Conservation (phyloP, 805 yeast genomes). For the Pichia insulana region DNA sequence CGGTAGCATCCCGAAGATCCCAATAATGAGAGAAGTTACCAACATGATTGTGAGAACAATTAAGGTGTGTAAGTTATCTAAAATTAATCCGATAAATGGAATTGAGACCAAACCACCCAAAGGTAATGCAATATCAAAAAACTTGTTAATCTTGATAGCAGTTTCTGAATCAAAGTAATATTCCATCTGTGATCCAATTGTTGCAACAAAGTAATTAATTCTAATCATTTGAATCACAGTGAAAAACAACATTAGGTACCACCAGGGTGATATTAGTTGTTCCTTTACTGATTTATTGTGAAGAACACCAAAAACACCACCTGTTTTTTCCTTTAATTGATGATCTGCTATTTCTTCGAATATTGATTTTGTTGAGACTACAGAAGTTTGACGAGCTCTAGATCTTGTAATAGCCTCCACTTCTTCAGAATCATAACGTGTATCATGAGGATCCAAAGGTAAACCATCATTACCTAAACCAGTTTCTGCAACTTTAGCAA, state of each 20-base stretch:
- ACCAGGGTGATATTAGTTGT: constrained; percentile 60
- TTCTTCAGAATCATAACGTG: constrained; percentile 20
- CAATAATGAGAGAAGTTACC: constrained; percentile 50
- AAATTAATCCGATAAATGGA: constrained; percentile 73
- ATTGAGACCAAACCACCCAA: constrained; percentile 81
- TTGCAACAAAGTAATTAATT: constrained; percentile 88
- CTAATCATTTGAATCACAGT: constrained; percentile 86
- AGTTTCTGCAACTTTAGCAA: constrained; percentile 62
- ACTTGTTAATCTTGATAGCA: constrained; percentile 55
- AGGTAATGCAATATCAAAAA: constrained; percentile 82
- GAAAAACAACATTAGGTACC: constrained; percentile 63
- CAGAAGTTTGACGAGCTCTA: constrained; percentile 31
- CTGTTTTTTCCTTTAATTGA: constrained; percentile 41
- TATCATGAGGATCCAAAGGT: constrained; percentile 41
- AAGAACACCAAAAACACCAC: constrained; percentile 70
- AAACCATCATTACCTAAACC: constrained; percentile 67
- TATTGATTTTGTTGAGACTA: constrained; percentile 40
- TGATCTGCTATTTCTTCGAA: constrained; percentile 60
- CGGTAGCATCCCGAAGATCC: constrained; percentile 60
- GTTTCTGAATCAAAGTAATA: constrained; percentile 48
- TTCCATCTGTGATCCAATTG: constrained; percentile 73
- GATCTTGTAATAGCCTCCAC: constrained; percentile 12
- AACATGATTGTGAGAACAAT: constrained; percentile 46
- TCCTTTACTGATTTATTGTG: constrained; percentile 43
- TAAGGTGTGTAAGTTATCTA: constrained; percentile 66